phyloP scores from a whole-genome alignment of 495 filamentous ascomycete genomes.

The Aspergillus asperescens region DNA sequence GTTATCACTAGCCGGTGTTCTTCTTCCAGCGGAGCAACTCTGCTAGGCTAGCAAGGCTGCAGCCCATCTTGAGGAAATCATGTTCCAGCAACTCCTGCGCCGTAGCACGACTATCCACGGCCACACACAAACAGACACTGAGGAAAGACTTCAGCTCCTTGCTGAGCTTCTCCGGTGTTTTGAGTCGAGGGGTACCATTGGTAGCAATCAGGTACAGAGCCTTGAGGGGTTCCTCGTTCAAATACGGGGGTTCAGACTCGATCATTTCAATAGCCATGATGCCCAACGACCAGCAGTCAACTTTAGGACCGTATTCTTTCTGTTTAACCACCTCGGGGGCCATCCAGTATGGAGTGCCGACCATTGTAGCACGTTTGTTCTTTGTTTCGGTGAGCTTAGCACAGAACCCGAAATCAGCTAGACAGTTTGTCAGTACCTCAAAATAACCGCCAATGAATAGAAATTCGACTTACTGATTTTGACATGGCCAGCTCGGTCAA shows the following conservation, averaged over 20 bases:
- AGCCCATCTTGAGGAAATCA: conserved; percentile 66
- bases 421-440: conserved; percentile 11
- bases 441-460: neutral
- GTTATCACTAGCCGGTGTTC: conserved; percentile 36
- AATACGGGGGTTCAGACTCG: conserved; percentile 93
- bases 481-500: conserved; percentile 89
- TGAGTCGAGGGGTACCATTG: conserved; percentile 91
- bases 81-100: conserved; percentile 79
- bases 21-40: conserved; percentile 73
- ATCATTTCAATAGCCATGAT: conserved; percentile 99
- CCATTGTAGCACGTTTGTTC: conserved; percentile 97
- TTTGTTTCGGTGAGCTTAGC: conserved; percentile 97
- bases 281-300: conserved; percentile 97
- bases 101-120: conserved; percentile 89
- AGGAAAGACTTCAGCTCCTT: conserved; percentile 96
- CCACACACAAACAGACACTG: conserved; percentile 91
- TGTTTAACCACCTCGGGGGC: conserved; percentile 98
- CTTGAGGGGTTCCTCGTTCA: conserved; percentile 97
- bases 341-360: conserved; percentile 99
- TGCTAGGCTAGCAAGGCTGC: conserved; percentile 71
- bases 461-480: conserved; percentile 75
- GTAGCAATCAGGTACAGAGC: conserved; percentile 94
- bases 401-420: conserved; percentile 98
- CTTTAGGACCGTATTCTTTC: conserved; percentile 96
- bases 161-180: conserved; percentile 94